These are phyloP conservation scores for Cytospora piceae DNA, from an alignment of 2,329 filamentous ascomycete species.

Conservation along the genomic window DNA sequence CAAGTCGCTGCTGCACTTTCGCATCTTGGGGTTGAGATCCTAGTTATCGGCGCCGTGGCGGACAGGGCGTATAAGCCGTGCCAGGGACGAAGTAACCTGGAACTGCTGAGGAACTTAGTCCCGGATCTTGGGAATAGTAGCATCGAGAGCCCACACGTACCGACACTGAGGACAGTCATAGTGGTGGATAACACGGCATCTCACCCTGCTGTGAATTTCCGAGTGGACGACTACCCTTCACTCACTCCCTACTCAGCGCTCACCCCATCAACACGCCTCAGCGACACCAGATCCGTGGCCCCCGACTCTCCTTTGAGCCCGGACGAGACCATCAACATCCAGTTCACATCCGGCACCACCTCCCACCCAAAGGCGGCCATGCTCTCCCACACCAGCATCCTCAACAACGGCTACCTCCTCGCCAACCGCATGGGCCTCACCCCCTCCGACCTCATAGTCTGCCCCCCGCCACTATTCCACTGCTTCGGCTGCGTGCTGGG, in stretches of 20 bases:
- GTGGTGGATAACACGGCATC: conserved; percentile 74
- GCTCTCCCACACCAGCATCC: conserved; percentile 79
- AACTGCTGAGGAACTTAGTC: conserved; percentile 50
- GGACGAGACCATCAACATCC: conserved; percentile 85
- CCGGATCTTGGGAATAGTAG: conserved; percentile 44
- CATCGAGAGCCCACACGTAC: conserved; percentile 56
- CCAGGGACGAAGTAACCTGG: conserved; percentile 56
- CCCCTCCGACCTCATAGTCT: conserved; percentile 75
- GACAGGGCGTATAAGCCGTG: conserved; percentile 72
- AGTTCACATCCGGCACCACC: conserved; percentile 97
- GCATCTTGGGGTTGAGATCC: conserved; percentile 72
- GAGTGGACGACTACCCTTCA: conserved; percentile 44
- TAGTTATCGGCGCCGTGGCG: conserved; percentile 86
- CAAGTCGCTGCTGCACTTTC: conserved; percentile 80
- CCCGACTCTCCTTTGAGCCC: conserved; percentile 55
- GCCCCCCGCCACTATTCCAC: conserved; percentile 83
- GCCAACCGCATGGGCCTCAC: conserved; percentile 83
- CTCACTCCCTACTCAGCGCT: conserved; percentile 53
- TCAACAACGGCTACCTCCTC: conserved; percentile 90
- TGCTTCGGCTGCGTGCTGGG: conserved; percentile 92
- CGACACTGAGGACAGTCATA: conserved; percentile 71
- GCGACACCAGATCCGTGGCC: conserved; percentile 40
- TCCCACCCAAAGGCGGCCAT: conserved; percentile 89
- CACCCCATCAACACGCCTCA: conserved; percentile 23
- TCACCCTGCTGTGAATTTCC: conserved; percentile 51